These are phyloP conservation scores for Chrysosporium keratinophilum DNA, from an alignment of 2,329 filamentous ascomycete genomes.

Conservation along the genomic window DNA sequence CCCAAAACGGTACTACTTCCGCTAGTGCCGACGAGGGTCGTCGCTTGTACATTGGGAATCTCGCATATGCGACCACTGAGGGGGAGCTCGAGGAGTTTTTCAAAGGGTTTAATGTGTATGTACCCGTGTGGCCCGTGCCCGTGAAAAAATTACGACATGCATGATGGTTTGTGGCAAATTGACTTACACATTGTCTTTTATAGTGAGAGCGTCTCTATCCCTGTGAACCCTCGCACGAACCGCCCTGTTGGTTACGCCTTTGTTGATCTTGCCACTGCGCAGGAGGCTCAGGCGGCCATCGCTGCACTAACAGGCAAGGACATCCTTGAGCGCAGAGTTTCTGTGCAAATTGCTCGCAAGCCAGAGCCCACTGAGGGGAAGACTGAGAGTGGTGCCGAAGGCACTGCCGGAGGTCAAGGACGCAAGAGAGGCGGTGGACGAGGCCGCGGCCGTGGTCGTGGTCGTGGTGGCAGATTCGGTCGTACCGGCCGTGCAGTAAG, in stretches of 20 bases:
- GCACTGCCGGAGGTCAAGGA: constrained; percentile 56
- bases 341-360: constrained; percentile 96
- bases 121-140: constrained; percentile 26
- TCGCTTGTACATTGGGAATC: constrained; percentile 99
- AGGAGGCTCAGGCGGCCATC: constrained; percentile 92
- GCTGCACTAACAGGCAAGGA: constrained; percentile 92
- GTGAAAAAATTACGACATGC: background rate
- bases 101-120: constrained; percentile 98
- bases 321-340: constrained; percentile 97
- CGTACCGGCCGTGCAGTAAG: constrained; percentile 58
- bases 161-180: background rate
- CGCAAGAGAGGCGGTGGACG: constrained; percentile 51
- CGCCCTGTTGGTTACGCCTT: constrained; percentile 98
- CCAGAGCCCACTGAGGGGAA: constrained; percentile 76
- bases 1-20: constrained; percentile 81
- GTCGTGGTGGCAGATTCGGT: constrained; percentile 54
- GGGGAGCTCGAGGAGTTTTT: constrained; percentile 99
- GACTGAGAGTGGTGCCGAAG: constrained; percentile 55
- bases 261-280: constrained; percentile 89
- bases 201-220: constrained; percentile 97
- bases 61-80: constrained; percentile 99
- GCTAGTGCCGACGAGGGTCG: constrained; percentile 97
- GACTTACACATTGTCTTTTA: background rate
- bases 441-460: constrained; percentile 50
- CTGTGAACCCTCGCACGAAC: constrained; percentile 97